Base-by-base conservation (phyloP, 2,329 filamentous ascomycete species). In the Cladophialophora yegresii region DNA sequence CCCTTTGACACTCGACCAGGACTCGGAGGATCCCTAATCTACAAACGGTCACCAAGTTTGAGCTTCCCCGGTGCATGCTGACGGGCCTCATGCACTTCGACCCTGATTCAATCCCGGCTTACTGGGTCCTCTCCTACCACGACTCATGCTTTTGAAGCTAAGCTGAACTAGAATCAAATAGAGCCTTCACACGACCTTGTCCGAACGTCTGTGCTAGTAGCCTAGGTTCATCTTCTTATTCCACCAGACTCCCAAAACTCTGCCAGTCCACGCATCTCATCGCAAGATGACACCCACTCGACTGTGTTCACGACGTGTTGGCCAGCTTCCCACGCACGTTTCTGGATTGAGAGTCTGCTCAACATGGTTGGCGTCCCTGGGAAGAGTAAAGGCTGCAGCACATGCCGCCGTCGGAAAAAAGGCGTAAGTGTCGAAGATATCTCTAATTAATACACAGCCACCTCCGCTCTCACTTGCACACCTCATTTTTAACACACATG, bases 321-420 rank as follows among this genome's bases (percentile, higher is more conserved):
- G 59, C 50, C 28, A 54, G 33, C 59, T 65, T 62, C 51, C 33
- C 58, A 61, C 64, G 56, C 57, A 33, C 32, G n/a, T 22, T 43
- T 43, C 16, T 36, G 6, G 6, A 23, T 33, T 40, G 57, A 58
- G 20, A 10, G 49, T 22, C 54, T 23, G 49, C 16, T 53, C 53
- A 50, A 47, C 28, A 86, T 87, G 85, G 85, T 87, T 68, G 85
- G 85, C 59, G 85, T 87, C 63, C 81, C 84, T 43, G 85, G 85
- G 58, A 87, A 87, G 74, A 87, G 84, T 73, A 87, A 87, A 74
- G 85, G 85, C 43, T 87, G 85, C 75, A 85, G 86, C 74, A 87
- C 85, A 28, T 87, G 85, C 72, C 79, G 85, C 55, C 77, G 79
- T 30, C 78, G 85, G 58, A 80, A 86, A 73, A 85, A 87, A 66